Base-by-base conservation (phyloP, 306 rosid species). In the Begonia fuchsioides region DNA sequence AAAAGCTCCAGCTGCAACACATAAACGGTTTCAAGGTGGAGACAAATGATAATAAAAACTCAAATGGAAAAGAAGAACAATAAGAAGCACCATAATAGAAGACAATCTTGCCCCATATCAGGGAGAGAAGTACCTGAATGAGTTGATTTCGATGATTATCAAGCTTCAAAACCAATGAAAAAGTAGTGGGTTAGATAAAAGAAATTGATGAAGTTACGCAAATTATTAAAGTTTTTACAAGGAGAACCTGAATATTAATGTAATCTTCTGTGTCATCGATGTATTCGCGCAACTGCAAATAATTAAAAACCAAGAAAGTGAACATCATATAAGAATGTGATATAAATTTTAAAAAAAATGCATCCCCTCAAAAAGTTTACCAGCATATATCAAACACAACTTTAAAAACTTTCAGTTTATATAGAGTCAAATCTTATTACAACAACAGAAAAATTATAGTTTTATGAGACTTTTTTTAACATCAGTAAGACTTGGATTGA, bases 201-300 rank as follows among this genome's bases (percentile, higher is more conserved):
- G 16, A 46, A 47, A 56, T n/a, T 10, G 12, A 10, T n/a, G 14
- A 5, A 41, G 45, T 10, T 41, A 1, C 3, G 45, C n/a, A 1
- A 10, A 41, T 11, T 2, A 41, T n/a, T 41, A 26, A n/a, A 41
- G 14, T 10, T n/a, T 51, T 60, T 40, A 3, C 16, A 35, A 1
- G 17, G 17, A 41, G 54, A 40, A 82, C 96, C 79, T 82, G 96
- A 45, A 82, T 86, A 58, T 86, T 86, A 44, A 86, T 79, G 65
- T 86, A 86, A 69, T 86, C 96, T 72, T 86, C 96, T 9, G 96
- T 82, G 50, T 82, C 94, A 47, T 86, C 93, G 12, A 86, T 78
- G 45, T 86, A 86, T 47, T 79, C 87, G 62, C 87, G 72, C 20
- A 86, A 68, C 96, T 86, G 81, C 57, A 74, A 65, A 64, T 38